Evolutionary conservation across 2,329 filamentous ascomycete species (phyloP), one percentile per base, ranked within the genome.

Genomic region (Alternaria sp.): DNA sequence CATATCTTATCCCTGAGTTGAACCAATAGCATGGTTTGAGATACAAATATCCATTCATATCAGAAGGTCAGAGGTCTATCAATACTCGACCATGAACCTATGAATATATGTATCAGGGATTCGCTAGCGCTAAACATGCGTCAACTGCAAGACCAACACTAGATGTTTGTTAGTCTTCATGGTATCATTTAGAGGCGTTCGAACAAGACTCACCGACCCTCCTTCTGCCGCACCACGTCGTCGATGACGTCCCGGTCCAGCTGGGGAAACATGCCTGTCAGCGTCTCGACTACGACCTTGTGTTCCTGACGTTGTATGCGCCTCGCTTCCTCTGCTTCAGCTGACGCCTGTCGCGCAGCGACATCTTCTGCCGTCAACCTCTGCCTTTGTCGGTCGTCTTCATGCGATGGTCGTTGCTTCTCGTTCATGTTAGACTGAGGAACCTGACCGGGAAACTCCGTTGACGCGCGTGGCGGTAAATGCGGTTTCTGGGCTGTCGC

Each of bases 191-290:
- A 16, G 16, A 36, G 16, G 22, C 20, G 16, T 30, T n/a, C 2
- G 2, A 22, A n/a, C 18, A 22, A 26, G 42, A 86, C 91, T 82
- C 79, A 94, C 93, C 92, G 88, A 75, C 95, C 96, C 79, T 97
- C 90, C 81, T 99, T 97, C 82, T 96, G 88, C 77, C 94, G 89
- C 26, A 99, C 95, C 41, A 99, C 95, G 81, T 99, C 95, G 72
- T 94, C 94, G 75, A 99, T 98, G 38, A 99, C 87, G 49, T 99
- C 96, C 72, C 89, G 88, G 78, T 99, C 95, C 51, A 99, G 83
- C 74, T 96, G 93, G 1, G 95, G 95, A 77, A 99, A 99, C 95
- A 99, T 99, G 70, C 93, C 91, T 48, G 92, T 89, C 58, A 99
- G 81, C 36, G 95, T 98, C 80, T 98, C 95, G 3, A 98, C 94